Base-by-base conservation (phyloP, 1,139 yeast genomes). In the Yamadazyma songkhlaensis region DNA sequence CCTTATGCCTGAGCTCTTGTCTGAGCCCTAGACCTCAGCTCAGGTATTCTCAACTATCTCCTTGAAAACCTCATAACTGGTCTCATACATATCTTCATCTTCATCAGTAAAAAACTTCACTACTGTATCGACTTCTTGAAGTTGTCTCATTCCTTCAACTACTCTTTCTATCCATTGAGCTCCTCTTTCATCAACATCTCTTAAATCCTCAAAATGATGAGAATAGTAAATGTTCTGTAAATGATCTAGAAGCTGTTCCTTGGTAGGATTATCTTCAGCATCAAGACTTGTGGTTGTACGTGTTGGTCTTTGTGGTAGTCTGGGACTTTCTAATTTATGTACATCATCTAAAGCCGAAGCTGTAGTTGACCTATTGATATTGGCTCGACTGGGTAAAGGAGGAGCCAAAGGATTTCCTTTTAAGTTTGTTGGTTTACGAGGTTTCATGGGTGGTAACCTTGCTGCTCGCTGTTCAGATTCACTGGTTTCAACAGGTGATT, bases 111-210 rank as follows among this genome's bases (percentile, higher is more conserved):
- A 69, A 34, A 71, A 54, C 25, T 53, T 49, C n/a, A 71, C 47
- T 40, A 55, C 57, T 1, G 72, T 63, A n/a, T 54, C 48, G 4
- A 64, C 53, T n/a, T 62, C 64, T 10, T 73, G 72, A 32, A 78
- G 58, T 13, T 49, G 55, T 31, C 60, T 57, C 10, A 67, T 45
- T 2, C 74, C 68, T 3, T 56, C 47, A 14, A 65, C 52, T 2
- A 73, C 63, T 41, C 78, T 59, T 31, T 62, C 63, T 24, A 71
- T 64, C 81, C 83, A 78, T 20, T 58, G 46, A 1, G 75, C 74
- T 1, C 78, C 79, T 35, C 56, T 64, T 36, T 56, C 62, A 51
- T 79, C 84, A 35, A 57, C 56, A 33, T 65, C 68, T 41, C 66
- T 67, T 42, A 60, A 57, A 34, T 64, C 74, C 42, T 49, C 62